These are phyloP conservation scores for Fagopyrum tataricum DNA, from an alignment of 148 eudicot genomes.

Conservation along the genomic window DNA sequence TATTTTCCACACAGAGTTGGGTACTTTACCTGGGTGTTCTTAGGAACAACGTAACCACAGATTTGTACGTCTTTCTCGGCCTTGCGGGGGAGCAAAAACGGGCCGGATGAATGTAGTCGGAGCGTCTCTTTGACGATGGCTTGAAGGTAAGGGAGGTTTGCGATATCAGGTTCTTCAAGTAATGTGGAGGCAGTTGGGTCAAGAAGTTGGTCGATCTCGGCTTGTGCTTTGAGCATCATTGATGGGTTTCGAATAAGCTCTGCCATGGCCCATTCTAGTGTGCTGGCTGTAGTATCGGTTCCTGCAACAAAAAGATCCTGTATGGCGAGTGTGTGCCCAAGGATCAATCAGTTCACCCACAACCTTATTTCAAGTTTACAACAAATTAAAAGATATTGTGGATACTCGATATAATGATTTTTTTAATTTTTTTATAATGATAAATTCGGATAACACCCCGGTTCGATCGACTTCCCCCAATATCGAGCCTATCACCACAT, in stretches of 20 bases:
- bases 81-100: conserved; percentile 47
- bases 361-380: no score
- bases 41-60: conserved; percentile 44
- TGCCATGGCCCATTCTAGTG: conserved; percentile 37
- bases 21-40: conserved; percentile 21
- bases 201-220: conserved; percentile 21
- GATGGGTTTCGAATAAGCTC: conserved; percentile 24
- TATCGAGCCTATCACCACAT: no score
- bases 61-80: conserved; percentile 36
- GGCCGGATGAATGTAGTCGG: conserved; percentile 63
- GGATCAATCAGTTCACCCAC: no score
- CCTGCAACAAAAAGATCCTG: conserved; percentile 32
- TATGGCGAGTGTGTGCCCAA: no score
- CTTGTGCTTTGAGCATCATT: conserved; percentile 20
- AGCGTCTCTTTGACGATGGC: conserved; percentile 52
- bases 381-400: no score
- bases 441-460: no score
- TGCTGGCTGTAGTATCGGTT: conserved; percentile 24
- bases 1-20: no score
- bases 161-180: conserved; percentile 19
- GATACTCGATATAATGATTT: no score
- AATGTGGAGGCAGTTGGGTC: neutral
- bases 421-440: no score
- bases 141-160: conserved; percentile 52
- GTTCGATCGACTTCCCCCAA: no score